Base-by-base conservation (phyloP, 192 early-diverging fungal species). In the Coemansia sp. region DNA sequence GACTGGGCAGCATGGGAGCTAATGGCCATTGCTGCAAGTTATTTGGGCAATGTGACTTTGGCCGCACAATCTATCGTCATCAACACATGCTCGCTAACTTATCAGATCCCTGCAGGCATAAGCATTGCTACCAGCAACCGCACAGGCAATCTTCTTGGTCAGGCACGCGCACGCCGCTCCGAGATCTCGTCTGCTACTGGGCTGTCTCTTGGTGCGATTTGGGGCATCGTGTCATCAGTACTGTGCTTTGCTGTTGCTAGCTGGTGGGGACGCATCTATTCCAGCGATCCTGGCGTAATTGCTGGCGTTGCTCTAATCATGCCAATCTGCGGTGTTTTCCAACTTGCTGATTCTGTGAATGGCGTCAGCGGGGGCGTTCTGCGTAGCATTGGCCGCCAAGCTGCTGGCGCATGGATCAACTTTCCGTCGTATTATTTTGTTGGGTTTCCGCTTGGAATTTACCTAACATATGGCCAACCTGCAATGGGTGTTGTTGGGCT, bases 1-100 rank as follows among this genome's bases (percentile, higher is more conserved):
- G 91, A 92, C 75, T 94, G 93, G 93, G 90, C 87, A 68, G 87
- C 90, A 7, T 93, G 88, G 72, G 91, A 93, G 68, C 61, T 87
- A 1, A 75, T 91, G 31, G 83, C 90, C 9, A 59, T 93, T 58
- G 84, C 84, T 0, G 87, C 93, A 0, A 91, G 91, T 13, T 84
- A 89, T 31, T 70, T 98, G 12, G 94, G 95, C n/a, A 84, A 84
- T 0, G 64, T 79, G 9, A 64, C 83, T 9, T 75, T 98, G 35
- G 95, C 95, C 13, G 90, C 93, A 13, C 95, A 96, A 67, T 86
- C 87, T 6, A 73, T 89, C 49, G 75, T 92, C 16, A 72, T 96
- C 33, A 90, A 87, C 26, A 88, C 91, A 5, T 78, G 85, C 7
- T 68, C 81, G 26, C 64, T 90, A 46, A 78, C 89, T 4, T 98